These are phyloP conservation scores for Candida adriatica DNA, from an alignment of 805 yeast genomes.

Conservation along the genomic window DNA sequence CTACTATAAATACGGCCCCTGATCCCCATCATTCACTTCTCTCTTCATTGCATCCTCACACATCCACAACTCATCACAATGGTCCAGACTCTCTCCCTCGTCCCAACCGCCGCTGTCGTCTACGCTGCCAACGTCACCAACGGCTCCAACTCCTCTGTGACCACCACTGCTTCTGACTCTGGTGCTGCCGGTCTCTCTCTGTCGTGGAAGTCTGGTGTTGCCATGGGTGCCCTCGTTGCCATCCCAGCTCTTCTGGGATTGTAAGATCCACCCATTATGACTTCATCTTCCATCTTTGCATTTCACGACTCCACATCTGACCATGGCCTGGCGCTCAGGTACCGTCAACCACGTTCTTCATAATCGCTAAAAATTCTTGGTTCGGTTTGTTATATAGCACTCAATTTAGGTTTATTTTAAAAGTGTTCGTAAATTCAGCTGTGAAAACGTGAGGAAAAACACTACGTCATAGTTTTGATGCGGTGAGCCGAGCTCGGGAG, in stretches of 20 bases:
- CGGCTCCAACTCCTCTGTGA: slow-evolving; percentile 2
- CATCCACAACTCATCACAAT: slow-evolving; percentile 5
- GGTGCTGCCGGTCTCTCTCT: slow-evolving; percentile 27
- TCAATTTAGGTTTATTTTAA: no score
- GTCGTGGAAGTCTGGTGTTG: slow-evolving; percentile 35
- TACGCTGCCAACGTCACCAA: slow-evolving; percentile 16
- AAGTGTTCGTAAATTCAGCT: no score
- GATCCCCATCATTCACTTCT: no score
- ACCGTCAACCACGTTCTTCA: no score
- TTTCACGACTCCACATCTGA: no score
- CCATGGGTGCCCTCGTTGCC: slow-evolving; percentile 31
- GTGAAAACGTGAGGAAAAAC: no score
- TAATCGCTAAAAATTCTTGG: no score
- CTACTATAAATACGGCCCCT: not conserved
- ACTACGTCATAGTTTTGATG: no score
- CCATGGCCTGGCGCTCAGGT: no score
- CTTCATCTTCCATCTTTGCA: no score
- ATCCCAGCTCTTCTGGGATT: slow-evolving; percentile 27
- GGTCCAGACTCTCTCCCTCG: slow-evolving; percentile 21
- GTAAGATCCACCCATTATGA: no score
- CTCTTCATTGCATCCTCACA: slow-evolving; percentile 2
- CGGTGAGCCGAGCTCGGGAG: not conserved
- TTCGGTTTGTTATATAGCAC: no score
- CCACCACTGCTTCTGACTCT: slow-evolving; percentile 22
- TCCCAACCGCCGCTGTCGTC: slow-evolving; percentile 24